These are phyloP conservation scores for Martensiomyces pterosporus DNA, from an alignment of 192 early-diverging fungal species.

Conservation along the genomic window DNA sequence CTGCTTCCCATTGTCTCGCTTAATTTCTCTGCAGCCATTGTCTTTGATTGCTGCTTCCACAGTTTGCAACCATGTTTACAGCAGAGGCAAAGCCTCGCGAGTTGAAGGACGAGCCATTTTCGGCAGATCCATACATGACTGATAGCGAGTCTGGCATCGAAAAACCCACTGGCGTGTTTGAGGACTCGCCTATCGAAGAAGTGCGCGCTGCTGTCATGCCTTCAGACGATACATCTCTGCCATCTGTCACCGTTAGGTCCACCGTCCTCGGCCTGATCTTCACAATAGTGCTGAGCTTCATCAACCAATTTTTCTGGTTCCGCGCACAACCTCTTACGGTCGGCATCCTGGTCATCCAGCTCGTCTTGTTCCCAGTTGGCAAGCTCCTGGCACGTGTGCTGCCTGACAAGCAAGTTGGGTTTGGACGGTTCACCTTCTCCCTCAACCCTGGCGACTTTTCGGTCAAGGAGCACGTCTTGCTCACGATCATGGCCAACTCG, in stretches of 20 bases:
- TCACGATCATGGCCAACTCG: conserved; percentile 61
- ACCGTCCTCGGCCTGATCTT: conserved; percentile 60
- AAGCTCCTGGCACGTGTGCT: conserved; percentile 54
- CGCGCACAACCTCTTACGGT: conserved; percentile 63
- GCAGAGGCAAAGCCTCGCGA: too few species aligned
- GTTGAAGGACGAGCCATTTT: too few species aligned
- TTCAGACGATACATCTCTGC: conserved; percentile 55
- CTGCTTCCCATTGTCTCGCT: too few species aligned
- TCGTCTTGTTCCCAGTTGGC: conserved; percentile 66
- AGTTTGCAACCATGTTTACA: too few species aligned
- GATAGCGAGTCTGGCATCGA: background rate
- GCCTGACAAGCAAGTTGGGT: conserved; percentile 20
- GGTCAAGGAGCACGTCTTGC: conserved; percentile 75
- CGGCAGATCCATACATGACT: too few species aligned
- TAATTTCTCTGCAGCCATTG: too few species aligned
- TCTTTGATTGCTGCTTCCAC: too few species aligned
- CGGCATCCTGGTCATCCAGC: conserved; percentile 54
- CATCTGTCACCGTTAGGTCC: conserved; percentile 58
- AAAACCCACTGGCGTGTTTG: background rate
- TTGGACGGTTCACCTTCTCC: conserved; percentile 26
- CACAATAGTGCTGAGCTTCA: conserved; percentile 49
- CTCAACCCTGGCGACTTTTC: conserved; percentile 70
- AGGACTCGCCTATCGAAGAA: conserved; percentile 51
- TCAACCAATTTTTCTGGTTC: conserved; percentile 72
- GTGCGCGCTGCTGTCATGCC: conserved; percentile 56